These are phyloP conservation scores for Eutypa lata DNA, from an alignment of 2,329 filamentous ascomycete species.

Conservation along the genomic window DNA sequence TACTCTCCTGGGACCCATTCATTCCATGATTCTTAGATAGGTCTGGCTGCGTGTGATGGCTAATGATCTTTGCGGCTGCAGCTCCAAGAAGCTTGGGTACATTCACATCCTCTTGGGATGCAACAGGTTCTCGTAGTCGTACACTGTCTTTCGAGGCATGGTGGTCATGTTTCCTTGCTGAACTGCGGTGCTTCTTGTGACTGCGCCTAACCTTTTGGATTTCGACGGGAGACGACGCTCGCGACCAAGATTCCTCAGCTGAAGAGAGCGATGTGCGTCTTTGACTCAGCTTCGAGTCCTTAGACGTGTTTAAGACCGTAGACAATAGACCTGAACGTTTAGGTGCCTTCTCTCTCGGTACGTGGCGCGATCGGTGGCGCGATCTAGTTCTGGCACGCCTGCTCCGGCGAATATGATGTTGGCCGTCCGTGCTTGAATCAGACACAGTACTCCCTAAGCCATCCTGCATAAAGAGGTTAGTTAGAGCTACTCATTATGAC, in stretches of 20 bases:
- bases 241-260: slow-evolving; percentile 11
- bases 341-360: slow-evolving; percentile 6
- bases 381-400: slow-evolving; percentile 6
- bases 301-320: slow-evolving; percentile 6
- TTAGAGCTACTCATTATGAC: slow-evolving; percentile 4
- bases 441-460: background rate
- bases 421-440: slow-evolving; percentile 6
- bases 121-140: background rate
- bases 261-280: slow-evolving; percentile 7
- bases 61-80: background rate
- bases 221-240: slow-evolving; percentile 7
- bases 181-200: background rate
- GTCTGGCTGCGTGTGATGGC: background rate
- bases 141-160: background rate
- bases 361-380: slow-evolving; percentile 1
- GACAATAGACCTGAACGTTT: slow-evolving; percentile 9
- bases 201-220: background rate
- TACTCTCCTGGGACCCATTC: background rate
- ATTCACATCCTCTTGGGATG: background rate
- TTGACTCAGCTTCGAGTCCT: background rate
- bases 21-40: background rate
- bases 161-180: background rate
- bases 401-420: background rate
- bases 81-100: background rate
- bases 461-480: slow-evolving; percentile 6